Conservation (phyloP, 139 green algal species). For the Closterium sp. region DNA sequence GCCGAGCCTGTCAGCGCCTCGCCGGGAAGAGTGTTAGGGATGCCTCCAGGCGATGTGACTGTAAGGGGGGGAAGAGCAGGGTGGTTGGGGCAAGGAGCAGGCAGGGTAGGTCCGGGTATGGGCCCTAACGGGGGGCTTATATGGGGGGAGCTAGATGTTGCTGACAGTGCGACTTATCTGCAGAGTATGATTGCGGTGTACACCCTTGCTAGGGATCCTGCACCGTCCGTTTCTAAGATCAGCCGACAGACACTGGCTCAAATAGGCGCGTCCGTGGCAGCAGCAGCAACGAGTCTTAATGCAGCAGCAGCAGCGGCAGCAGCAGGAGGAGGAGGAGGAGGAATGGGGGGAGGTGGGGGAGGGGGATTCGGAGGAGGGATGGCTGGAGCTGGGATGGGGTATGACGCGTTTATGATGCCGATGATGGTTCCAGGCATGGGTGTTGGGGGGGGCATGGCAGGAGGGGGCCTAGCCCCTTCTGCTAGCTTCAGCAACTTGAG, state of each 20-base stretch:
- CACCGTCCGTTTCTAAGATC: slow-evolving; percentile 12
- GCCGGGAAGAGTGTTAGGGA: not conserved
- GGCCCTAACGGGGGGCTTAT: not conserved
- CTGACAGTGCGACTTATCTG: slow-evolving; percentile 24
- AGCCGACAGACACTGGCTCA: slow-evolving; percentile 2
- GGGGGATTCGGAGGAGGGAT: not conserved
- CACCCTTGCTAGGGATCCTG: slow-evolving; percentile 34
- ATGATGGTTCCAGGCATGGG: not conserved
- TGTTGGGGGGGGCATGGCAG: not conserved
- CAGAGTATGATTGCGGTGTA: slow-evolving; percentile 38
- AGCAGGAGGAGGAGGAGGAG: not conserved
- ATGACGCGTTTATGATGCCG: not conserved
- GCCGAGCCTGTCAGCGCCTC: not conserved
- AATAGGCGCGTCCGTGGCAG: not conserved
- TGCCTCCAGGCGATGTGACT: not conserved
- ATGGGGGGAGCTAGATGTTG: not conserved
- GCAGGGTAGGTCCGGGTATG: not conserved
- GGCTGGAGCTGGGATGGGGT: not conserved
- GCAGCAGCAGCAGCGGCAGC: not conserved
- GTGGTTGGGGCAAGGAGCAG: not conserved
- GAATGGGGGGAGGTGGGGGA: not conserved
- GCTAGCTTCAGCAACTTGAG: not conserved
- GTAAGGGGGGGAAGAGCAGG: not conserved
- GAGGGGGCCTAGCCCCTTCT: not conserved
- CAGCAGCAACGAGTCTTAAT: slow-evolving; percentile 8